Conservation (phyloP, 163 green algal species). For the Chloromonas sp. region DNA sequence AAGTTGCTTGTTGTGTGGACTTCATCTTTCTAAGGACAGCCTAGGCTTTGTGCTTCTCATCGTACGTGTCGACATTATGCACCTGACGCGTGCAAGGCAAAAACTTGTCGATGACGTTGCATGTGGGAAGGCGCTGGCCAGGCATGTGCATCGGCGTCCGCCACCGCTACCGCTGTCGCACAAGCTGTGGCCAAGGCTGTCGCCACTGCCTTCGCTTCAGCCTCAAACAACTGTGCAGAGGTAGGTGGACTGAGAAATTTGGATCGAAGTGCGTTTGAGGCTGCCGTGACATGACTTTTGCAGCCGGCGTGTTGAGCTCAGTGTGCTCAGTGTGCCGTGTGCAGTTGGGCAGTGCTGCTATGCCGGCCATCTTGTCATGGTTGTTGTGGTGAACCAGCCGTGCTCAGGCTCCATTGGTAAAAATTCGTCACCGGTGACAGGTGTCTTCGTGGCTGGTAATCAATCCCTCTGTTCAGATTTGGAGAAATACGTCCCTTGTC, state of each 20-base stretch:
- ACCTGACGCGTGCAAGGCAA: too few species aligned
- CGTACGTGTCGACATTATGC: too few species aligned
- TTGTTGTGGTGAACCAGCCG: too few species aligned
- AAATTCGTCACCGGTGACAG: neutral
- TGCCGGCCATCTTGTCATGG: too few species aligned
- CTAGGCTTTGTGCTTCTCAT: too few species aligned
- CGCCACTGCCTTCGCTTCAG: constrained; percentile 17
- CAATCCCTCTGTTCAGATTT: neutral
- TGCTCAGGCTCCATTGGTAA: too few species aligned
- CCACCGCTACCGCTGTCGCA: constrained; percentile 16
- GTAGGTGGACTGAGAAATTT: neutral
- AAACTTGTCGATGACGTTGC: too few species aligned
- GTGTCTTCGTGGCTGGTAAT: neutral
- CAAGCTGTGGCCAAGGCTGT: constrained; percentile 9
- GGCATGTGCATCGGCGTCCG: constrained; percentile 19
- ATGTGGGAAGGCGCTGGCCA: neutral
- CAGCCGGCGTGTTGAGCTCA: too few species aligned
- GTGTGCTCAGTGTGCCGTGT: too few species aligned
- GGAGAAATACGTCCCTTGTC: neutral
- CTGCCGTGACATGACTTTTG: neutral
- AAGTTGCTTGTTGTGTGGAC: too few species aligned
- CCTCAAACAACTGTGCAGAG: constrained; percentile 16
- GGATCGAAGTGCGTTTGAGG: neutral
- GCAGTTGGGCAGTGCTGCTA: too few species aligned
- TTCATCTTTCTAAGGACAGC: too few species aligned